These are phyloP conservation scores for Globisporangium canariense DNA, from an alignment of 352 stramenopile genomes.

Conservation along the genomic window DNA sequence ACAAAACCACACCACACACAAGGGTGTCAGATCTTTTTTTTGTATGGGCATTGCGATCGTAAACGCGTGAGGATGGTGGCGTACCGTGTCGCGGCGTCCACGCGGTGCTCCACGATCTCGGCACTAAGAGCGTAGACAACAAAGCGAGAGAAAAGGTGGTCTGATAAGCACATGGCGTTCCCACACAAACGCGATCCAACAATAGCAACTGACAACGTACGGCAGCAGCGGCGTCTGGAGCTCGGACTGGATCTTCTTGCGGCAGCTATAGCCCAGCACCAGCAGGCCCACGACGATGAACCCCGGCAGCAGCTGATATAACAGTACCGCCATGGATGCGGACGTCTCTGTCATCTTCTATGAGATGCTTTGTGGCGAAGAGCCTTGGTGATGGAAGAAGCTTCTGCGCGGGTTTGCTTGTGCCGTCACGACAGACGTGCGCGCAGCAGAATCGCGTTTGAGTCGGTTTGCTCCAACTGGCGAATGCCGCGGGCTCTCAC, in stretches of 20 bases:
- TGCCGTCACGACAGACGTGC: neutral
- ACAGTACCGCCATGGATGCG: slow-evolving; percentile 28
- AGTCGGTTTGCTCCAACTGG: neutral
- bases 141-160: neutral
- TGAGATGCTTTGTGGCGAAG: no score
- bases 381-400: neutral
- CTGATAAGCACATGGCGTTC: neutral
- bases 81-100: slow-evolving; percentile 50
- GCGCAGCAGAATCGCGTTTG: slow-evolving; percentile 1
- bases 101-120: slow-evolving; percentile 55
- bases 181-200: neutral
- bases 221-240: slow-evolving; percentile 53
- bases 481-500: no score
- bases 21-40: neutral
- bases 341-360: slow-evolving; percentile 4
- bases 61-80: neutral
- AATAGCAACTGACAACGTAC: slow-evolving; percentile 8
- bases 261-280: slow-evolving; percentile 47
- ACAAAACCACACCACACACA: neutral
- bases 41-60: no score
- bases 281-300: slow-evolving; percentile 38
- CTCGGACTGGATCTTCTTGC: slow-evolving; percentile 36
- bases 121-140: slow-evolving; percentile 14
- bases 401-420: neutral
- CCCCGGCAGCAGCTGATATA: slow-evolving; percentile 35